Percentiles rank a stretch among this genome's conserved stretches.
These are phyloP conservation scores for Phaseolus coccineus DNA, from an alignment of 331 rosid species.

Conservation along the genomic window DNA sequence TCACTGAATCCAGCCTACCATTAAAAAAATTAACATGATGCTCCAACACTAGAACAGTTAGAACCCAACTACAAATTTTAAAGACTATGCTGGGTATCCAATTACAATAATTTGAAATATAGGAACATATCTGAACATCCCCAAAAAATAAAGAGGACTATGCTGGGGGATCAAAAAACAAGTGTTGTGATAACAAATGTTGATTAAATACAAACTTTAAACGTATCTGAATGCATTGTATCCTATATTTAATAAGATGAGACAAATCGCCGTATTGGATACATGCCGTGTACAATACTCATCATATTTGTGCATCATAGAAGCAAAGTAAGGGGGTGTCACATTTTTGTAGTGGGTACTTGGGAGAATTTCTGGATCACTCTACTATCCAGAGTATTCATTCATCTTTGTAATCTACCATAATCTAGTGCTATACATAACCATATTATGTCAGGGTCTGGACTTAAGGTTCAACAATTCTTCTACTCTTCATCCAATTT, in stretches of 20 bases:
- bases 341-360: neutral
- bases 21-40: neutral
- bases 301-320: no score
- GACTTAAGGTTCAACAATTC: neutral
- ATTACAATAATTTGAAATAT: neutral
- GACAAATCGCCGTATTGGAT: no score
- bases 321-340: neutral
- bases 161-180: neutral
- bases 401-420: neutral
- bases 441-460: neutral
- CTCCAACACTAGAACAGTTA: neutral
- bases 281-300: no score
- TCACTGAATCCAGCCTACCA: neutral
- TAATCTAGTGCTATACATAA: neutral
- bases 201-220: no score
- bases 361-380: neutral
- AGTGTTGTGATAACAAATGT: no score
- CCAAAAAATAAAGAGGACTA: neutral
- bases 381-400: neutral
- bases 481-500: neutral
- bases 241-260: no score
- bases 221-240: no score
- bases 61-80: neutral
- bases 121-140: neutral
- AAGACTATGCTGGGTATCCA: no score